Evolutionary conservation across 2,329 filamentous ascomycete genomes (phyloP).

Genomic region (Cladobotryum mycophilum): DNA sequence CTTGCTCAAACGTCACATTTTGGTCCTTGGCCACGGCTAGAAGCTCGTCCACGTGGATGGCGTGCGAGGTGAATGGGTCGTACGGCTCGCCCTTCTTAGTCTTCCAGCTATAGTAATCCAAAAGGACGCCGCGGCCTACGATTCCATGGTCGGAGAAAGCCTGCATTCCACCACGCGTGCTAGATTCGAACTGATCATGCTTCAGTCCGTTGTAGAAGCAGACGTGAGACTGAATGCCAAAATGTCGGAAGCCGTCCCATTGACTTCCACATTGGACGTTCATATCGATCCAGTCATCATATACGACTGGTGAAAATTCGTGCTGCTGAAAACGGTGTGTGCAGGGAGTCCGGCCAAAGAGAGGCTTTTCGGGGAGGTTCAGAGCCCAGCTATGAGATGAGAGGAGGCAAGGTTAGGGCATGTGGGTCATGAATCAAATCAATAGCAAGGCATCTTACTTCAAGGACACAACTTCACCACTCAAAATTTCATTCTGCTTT

Average conservation of each 20-base stretch:
- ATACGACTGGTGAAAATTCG: not conserved
- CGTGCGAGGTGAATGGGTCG: constrained; percentile 34
- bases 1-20: constrained; percentile 38
- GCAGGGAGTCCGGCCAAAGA: not conserved
- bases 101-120: constrained; percentile 44
- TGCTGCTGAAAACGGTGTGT: not conserved
- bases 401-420: not conserved
- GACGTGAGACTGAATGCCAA: constrained; percentile 27
- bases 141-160: constrained; percentile 44
- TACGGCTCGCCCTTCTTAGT: constrained; percentile 30
- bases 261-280: constrained; percentile 50
- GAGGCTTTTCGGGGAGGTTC: not conserved
- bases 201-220: constrained; percentile 45
- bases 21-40: constrained; percentile 32
- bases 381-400: not conserved
- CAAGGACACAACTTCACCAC: constrained; percentile 1
- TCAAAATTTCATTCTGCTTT: not conserved
- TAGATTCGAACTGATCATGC: constrained; percentile 23
- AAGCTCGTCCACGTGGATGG: constrained; percentile 25
- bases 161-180: constrained; percentile 40
- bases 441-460: not conserved
- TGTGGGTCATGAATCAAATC: no score
- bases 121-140: constrained; percentile 42
- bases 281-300: constrained; percentile 36
- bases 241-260: constrained; percentile 47